These are phyloP conservation scores for Saccharum spontaneum DNA, from an alignment of 176 grass and related monocot species.

Conservation along the genomic window DNA sequence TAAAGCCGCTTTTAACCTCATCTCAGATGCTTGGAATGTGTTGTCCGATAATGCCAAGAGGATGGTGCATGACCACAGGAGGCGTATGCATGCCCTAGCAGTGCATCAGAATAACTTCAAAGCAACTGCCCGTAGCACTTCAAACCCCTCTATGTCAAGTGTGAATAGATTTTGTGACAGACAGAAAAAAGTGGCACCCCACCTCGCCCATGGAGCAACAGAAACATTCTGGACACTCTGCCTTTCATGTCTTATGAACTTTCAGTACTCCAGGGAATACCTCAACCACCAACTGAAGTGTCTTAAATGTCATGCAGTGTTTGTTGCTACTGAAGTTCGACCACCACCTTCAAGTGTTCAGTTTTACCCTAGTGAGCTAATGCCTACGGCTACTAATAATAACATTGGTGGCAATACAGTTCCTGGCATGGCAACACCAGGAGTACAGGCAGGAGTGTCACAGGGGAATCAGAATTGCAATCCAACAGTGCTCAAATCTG, in stretches of 20 bases:
- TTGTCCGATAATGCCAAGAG: slow-evolving; percentile 58
- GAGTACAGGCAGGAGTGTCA: slow-evolving; percentile 30
- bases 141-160: slow-evolving; percentile 6
- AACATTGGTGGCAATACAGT: slow-evolving; percentile 16
- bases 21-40: slow-evolving; percentile 67
- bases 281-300: slow-evolving; percentile 36
- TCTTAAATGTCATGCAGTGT: slow-evolving; percentile 21
- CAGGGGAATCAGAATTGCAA: slow-evolving; percentile 16
- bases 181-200: neutral
- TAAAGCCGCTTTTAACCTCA: slow-evolving; percentile 56
- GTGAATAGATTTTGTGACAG: neutral
- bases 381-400: neutral
- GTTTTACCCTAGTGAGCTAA: neutral
- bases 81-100: slow-evolving; percentile 19
- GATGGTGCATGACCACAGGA: slow-evolving; percentile 48
- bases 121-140: neutral
- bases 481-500: slow-evolving; percentile 31
- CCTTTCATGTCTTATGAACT: slow-evolving; percentile 25
- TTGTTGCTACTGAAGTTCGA: slow-evolving; percentile 45
- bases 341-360: slow-evolving; percentile 11
- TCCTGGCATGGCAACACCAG: slow-evolving; percentile 7
- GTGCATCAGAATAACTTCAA: slow-evolving; percentile 20
- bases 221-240: slow-evolving; percentile 79
- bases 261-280: slow-evolving; percentile 50
- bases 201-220: neutral